Evolutionary conservation across 2,329 filamentous ascomycete genomes (phyloP).

Genomic region (Talaromyces sp.): DNA sequence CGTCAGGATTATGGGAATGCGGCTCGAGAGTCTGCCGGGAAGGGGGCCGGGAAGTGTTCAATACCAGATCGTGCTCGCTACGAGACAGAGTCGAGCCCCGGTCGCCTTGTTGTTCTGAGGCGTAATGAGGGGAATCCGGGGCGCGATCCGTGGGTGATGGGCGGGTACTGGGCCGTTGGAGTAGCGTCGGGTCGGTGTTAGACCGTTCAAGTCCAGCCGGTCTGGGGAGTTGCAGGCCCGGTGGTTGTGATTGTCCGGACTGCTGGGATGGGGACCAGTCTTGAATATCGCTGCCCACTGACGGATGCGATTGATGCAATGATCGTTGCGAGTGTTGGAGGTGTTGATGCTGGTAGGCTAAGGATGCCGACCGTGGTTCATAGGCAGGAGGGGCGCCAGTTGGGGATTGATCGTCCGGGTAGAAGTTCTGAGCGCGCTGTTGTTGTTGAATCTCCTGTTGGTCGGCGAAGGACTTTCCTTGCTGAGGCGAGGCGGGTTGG

Average conservation of each 20-base stretch:
- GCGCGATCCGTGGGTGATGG: slow-evolving; percentile 26
- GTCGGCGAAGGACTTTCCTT: slow-evolving; percentile 5
- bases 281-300: slow-evolving; percentile 5
- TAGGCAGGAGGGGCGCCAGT: slow-evolving; percentile 4
- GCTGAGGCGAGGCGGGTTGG: slow-evolving; percentile 24
- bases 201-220: slow-evolving; percentile 25
- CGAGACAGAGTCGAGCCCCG: slow-evolving; percentile 18
- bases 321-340: slow-evolving; percentile 15
- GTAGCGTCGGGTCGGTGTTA: slow-evolving; percentile 33
- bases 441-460: slow-evolving; percentile 9
- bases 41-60: slow-evolving; percentile 22
- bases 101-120: slow-evolving; percentile 13
- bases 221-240: slow-evolving; percentile 14
- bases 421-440: slow-evolving; percentile 1
- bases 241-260: slow-evolving; percentile 13
- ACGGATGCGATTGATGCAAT: slow-evolving; percentile 1
- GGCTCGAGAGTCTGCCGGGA: slow-evolving; percentile 25
- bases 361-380: slow-evolving; percentile 15
- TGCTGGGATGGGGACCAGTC: slow-evolving; percentile 27
- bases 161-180: slow-evolving; percentile 21
- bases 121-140: slow-evolving; percentile 14
- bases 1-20: slow-evolving; percentile 26
- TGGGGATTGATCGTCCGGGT: slow-evolving; percentile 16
- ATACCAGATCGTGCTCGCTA: slow-evolving; percentile 23
- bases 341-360: slow-evolving; percentile 20